Base-by-base conservation (phyloP, 208 protist genomes). In the Crithidia fasciculata region DNA sequence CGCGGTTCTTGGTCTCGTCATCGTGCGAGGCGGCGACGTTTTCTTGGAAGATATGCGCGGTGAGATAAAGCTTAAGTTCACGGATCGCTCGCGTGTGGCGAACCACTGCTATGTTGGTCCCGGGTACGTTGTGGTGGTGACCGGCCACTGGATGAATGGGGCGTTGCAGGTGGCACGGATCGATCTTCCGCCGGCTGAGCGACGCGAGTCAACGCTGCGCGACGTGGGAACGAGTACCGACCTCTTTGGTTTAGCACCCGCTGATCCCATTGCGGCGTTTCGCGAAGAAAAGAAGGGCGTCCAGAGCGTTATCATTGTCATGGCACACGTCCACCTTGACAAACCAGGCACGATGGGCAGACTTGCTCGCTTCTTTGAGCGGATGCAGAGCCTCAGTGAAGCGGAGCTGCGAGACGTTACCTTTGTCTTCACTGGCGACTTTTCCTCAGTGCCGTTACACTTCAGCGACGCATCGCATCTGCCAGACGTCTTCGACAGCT, bases 321-420 rank as follows among this genome's bases (percentile, higher is more conserved):
- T 97, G 68, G 87, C 90, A 13, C 87, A 97, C 63, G 83, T 97
- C 8, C 81, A 94, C 66, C 83, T 97, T 6, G 93, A 97, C 73
- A 83, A 85, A 63, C 69, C 81, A 16, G 61, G 68, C 16, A 94
- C 88, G n/a, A 77, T 94, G 68, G 55, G 39, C 16, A 78, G 73
- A 19, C 69, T 97, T 8, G 67, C 76, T 40, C 74, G 56, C 66
- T 95, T 97, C 41, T 95, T 97, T 53, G 80, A 82, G 49, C 78
- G 87, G 9, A 95, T 97, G 89, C 86, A 97, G 62, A 82, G 88
- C n/a, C 84, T 92, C 37, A 81, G 85, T 37, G 89, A 95, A 65
- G 60, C 58, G 61, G 93, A 95, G 76, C 74, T 97, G 60, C 74
- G 80, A 5, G 85, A 93, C 45, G 94, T 90, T 18, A 95, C 90